A percentile compares a stretch with the other conserved stretches of the same genome.
These are phyloP conservation scores for Candida hungchunana DNA, from an alignment of 805 yeast genomes.

Conservation along the genomic window DNA sequence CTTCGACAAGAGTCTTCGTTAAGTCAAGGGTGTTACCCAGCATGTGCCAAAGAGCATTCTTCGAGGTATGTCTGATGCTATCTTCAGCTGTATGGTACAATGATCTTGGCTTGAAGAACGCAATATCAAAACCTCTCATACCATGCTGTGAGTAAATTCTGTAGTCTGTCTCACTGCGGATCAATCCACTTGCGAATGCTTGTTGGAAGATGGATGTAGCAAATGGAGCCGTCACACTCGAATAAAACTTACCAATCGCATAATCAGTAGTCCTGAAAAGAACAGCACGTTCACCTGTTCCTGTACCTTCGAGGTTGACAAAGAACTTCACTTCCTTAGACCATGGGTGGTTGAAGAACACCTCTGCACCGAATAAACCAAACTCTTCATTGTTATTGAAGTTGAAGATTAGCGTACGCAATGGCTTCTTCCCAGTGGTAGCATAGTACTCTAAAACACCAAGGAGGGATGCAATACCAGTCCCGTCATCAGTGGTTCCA, in stretches of 20 bases:
- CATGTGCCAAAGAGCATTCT: constrained; percentile 83
- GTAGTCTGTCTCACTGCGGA: constrained; percentile 84
- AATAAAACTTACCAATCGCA: constrained; percentile 57
- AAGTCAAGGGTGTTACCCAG: constrained; percentile 64
- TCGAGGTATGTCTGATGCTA: constrained; percentile 56
- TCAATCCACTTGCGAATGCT: constrained; percentile 70
- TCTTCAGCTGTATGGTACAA: constrained; percentile 79
- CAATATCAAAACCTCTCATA: constrained; percentile 82
- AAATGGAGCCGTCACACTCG: constrained; percentile 60
- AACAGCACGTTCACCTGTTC: constrained; percentile 75
- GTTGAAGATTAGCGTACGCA: constrained; percentile 72
- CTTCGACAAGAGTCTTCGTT: constrained; percentile 40
- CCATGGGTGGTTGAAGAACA: constrained; percentile 75
- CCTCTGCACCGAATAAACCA: constrained; percentile 77
- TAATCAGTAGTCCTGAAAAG: constrained; percentile 80
- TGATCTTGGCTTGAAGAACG: constrained; percentile 81
- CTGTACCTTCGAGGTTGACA: constrained; percentile 87
- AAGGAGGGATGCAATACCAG: constrained; percentile 77
- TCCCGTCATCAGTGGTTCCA: constrained; percentile 92
- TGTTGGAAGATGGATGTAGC: constrained; percentile 80
- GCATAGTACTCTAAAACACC: constrained; percentile 57
- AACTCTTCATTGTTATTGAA: constrained; percentile 90
- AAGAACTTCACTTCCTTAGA: constrained; percentile 54
- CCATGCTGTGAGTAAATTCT: constrained; percentile 64
- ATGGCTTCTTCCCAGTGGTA: constrained; percentile 43